A percentile compares a stretch with the other conserved stretches of the same genome.
Evolutionary conservation across 495 filamentous ascomycete species (phyloP).

Genomic region (Letharia lupina): DNA sequence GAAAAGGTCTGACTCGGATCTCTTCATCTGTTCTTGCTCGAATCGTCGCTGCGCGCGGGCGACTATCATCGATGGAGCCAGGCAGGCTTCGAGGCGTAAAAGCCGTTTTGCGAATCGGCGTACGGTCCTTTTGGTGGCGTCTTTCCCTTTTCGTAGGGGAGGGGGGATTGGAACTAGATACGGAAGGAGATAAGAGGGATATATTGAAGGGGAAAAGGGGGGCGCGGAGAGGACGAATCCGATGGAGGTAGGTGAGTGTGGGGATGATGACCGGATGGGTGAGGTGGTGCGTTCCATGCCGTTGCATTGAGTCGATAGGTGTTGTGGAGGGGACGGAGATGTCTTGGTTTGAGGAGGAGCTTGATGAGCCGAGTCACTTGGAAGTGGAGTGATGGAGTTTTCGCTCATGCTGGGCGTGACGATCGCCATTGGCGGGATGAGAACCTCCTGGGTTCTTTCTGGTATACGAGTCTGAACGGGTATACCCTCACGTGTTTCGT

Average conservation of each 20-base stretch:
- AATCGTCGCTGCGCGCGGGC: background rate
- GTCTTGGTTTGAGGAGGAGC: background rate
- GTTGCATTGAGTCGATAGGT: background rate
- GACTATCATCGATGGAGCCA: background rate
- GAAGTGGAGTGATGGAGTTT: too few species aligned
- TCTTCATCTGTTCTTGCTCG: background rate
- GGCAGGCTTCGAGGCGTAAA: constrained; percentile 3
- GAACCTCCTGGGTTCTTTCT: too few species aligned
- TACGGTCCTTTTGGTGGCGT: background rate
- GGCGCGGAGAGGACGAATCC: background rate
- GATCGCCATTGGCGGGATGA: background rate
- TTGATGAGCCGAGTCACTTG: background rate
- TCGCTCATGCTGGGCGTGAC: background rate
- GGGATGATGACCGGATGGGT: background rate
- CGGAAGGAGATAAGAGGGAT: background rate
- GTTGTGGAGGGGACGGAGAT: background rate
- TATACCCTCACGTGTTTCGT: too few species aligned
- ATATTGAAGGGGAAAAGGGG: background rate
- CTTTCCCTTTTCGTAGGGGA: background rate
- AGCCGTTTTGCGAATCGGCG: background rate
- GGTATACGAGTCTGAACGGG: too few species aligned
- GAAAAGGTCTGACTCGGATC: background rate
- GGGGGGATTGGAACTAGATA: background rate
- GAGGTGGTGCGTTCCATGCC: background rate
- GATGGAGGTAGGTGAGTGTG: background rate